Evolutionary conservation across 129 eudicot species (phyloP), one percentile per base, ranked within the genome.

Genomic region (Flaveria ramosissima): DNA sequence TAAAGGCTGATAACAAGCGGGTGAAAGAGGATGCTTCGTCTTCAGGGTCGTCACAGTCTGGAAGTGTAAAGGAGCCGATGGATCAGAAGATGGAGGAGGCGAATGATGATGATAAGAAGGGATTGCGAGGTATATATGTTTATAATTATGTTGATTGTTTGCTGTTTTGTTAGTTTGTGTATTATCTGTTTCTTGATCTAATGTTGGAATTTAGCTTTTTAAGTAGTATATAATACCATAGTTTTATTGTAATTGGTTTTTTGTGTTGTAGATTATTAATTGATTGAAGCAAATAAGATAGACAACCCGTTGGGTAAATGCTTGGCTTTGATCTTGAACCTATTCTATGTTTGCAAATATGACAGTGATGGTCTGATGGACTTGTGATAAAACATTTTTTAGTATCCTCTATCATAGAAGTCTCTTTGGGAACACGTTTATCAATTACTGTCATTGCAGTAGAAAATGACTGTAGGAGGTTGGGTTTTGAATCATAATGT

Each of bases 61-160:
- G 59, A 52, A 21, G 11, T 71, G 62, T 53, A 1, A 53, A 45
- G 66, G 72, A 78, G 68, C 72, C 77, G 47, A 60, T 17, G 80
- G 80, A 85, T 63, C 80, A 75, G 53, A 76, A 51, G 75, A 75
- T 69, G 72, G 72, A 75, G 41, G 84, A 77, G 17, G 57, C 70
- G 9, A 64, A 36, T 14, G 77, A 83, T 9, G 87, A 84, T 42
- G 82, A 84, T 9, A 80, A 83, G 57, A 88, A 76, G 45, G 83
- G 79, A 6, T 67, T 73, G 75, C 50, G 75, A 80, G 84, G 79
- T 80, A 73, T 63, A 39, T 47, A 13, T 45, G 14, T 39, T 17
- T 46, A 51, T 76, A 9, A 14, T 12, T 39, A 19, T 64, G 3
- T 20, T 8, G 1, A 7, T 75, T 30, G 5, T 15, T 19, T 17